Base-by-base conservation (phyloP, 1,139 yeast genomes). In the Geotrichum histeridarum region DNA sequence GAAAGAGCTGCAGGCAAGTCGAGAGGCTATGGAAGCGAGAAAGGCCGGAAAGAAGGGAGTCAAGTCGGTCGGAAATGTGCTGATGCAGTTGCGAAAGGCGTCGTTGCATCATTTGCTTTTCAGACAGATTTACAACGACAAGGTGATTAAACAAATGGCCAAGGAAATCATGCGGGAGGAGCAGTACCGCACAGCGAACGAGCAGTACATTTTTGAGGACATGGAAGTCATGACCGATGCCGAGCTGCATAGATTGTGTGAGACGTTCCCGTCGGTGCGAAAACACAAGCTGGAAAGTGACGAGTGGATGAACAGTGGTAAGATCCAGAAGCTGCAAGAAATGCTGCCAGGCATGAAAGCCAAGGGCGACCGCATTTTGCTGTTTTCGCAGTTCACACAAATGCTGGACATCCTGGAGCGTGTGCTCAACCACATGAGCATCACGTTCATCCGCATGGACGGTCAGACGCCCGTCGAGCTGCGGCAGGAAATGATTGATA, bases 151-250 rank as follows among this genome's bases (percentile, higher is more conserved):
- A 48, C 66, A 74, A 50, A 93, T 93, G 98, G 78, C 96, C 45
- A 78, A 76, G 59, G 81, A 77, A 27, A 90, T 93, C 51, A 83
- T 87, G 84, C 77, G 76, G 54, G 97, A 91, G 64, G 89, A 90
- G 0, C 83, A 81, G 56, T 93, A 93, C 70, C 81, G 77, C 56
- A 73, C 73, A 48, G 97, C 98, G 18, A 90, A 88, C 67, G 73
- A 77, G 59, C 74, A 78, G 43, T 91, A 77, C 65, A 90, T 93
- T 55, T 81, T 69, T 64, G 99, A 93, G 70, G 99, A 93, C 69
- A 91, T 93, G 98, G 82, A 83, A 67, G 90, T 86, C n/a, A 89
- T 94, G 97, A 79, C 88, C 11, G 99, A 93, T 72, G 86, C 80
- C 67, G 99, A 94, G 70, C 77, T 93, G 55, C 83, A 90, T 65